These are phyloP conservation scores for Cercospora canescens DNA, from an alignment of 2,329 filamentous ascomycete genomes.

Conservation along the genomic window DNA sequence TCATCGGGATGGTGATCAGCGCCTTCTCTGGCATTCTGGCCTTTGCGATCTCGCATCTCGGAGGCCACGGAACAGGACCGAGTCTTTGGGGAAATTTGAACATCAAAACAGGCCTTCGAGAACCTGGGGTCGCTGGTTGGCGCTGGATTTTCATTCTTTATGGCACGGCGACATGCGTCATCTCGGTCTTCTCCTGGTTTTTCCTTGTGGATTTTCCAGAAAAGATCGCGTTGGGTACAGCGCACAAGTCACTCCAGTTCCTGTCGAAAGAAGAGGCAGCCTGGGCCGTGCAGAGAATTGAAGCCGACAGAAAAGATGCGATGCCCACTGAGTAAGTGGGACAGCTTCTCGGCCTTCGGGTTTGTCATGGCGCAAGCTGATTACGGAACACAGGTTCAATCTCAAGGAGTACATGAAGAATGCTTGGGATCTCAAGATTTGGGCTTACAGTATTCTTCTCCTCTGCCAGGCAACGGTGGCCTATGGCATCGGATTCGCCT, in stretches of 20 bases:
- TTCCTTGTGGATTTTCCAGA: slow-evolving; percentile 19
- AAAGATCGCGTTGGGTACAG: slow-evolving; percentile 6
- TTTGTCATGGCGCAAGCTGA: neutral
- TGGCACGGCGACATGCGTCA: slow-evolving; percentile 2
- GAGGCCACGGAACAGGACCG: slow-evolving; percentile 23
- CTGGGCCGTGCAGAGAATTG: slow-evolving; percentile 13
- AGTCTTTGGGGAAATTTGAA: slow-evolving; percentile 33
- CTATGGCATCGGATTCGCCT: slow-evolving; percentile 15
- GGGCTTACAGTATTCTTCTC: slow-evolving; percentile 8
- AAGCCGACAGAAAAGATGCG: slow-evolving; percentile 15
- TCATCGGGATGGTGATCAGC: slow-evolving; percentile 42
- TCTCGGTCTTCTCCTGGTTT: slow-evolving; percentile 1
- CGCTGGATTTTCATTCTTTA: slow-evolving; percentile 21
- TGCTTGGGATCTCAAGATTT: slow-evolving; percentile 9
- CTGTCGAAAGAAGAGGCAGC: slow-evolving; percentile 11
- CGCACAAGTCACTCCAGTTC: neutral
- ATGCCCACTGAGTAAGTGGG: slow-evolving; percentile 1
- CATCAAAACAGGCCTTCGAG: neutral
- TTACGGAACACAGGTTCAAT: neutral
- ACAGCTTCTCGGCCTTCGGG: neutral
- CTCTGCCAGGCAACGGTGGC: neutral
- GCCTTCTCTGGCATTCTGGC: slow-evolving; percentile 54
- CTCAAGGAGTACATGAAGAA: slow-evolving; percentile 2
- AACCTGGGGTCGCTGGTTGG: slow-evolving; percentile 21
- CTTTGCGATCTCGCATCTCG: slow-evolving; percentile 47